Base-by-base conservation (phyloP, 2,329 filamentous ascomycete species). In the Truncatella angustata region DNA sequence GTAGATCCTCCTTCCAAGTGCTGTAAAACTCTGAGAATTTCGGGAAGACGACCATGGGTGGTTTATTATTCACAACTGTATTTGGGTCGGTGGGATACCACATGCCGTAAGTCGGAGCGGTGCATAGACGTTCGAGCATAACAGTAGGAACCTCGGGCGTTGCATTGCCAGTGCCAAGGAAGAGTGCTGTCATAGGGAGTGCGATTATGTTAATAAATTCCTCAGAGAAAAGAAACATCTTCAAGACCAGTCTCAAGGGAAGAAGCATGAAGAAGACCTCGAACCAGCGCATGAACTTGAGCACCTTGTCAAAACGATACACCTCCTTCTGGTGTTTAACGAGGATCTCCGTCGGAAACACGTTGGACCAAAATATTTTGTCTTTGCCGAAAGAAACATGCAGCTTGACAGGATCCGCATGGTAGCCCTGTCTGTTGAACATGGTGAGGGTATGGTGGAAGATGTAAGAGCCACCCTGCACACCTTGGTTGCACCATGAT, bases 401-500 rank as follows among this genome's bases (percentile, higher is more conserved):
- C 26, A 82, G 68, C 44, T 77, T 73, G 23, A 82, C 78, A 0
- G 79, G 79, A 59, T 81, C 77, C 7, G 78, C 78, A 58, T 74
- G 73, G 59, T 73, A 76, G 5, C 79, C 78, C 59, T 81, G 77
- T 14, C 77, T 69, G n/a, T 74, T 73, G 55, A 82, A 82, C 78
- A 82, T 81, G 45, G 78, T 80, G 67, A 80, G 67, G 9, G 79
- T 83, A 58, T 83, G 80, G 58, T 82, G 79, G 62, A 82, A 83
- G 56, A 82, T 82, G 64, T 78, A 78, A 34, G 76, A 79, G 34
- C 79, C 80, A 40, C 80, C 79, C 55, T 83, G 79, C 1, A 82
- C 82, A 47, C 82, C 82, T 57, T 85, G 81, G 58, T 85, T 85
- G 58, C 82, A 73, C 81, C 81, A 85, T 50, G 75, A 77, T 3